Conservation (phyloP, 73 alveolate genomes). For the Paramecium caudatum region DNA sequence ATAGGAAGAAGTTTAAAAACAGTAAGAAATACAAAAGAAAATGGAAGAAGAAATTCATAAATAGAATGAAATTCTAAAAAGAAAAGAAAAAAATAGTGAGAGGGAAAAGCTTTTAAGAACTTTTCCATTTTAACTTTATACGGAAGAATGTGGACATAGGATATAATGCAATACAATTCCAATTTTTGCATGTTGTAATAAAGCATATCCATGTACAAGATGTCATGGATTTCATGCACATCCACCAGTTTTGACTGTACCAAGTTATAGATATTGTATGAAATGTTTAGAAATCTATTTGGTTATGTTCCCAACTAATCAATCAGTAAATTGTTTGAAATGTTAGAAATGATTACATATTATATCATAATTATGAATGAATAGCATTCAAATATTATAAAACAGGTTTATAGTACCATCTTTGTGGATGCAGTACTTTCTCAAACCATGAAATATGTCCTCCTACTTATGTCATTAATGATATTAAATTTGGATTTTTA, state of each 20-base stretch:
- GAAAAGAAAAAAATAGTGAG: background rate
- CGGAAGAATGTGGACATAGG: slow-evolving; percentile 63
- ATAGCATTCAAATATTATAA: slow-evolving; percentile 1
- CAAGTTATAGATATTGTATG: slow-evolving; percentile 71
- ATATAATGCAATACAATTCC: slow-evolving; percentile 68
- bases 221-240: slow-evolving; percentile 57
- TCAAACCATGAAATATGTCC: slow-evolving; percentile 77
- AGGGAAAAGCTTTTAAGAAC: background rate
- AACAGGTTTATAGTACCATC: slow-evolving; percentile 76
- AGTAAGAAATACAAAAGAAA: background rate
- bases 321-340: slow-evolving; percentile 3
- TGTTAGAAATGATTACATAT: slow-evolving; percentile 6
- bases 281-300: slow-evolving; percentile 64
- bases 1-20: background rate
- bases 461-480: slow-evolving; percentile 52
- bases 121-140: slow-evolving; percentile 57
- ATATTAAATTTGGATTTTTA: slow-evolving; percentile 25
- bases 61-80: background rate
- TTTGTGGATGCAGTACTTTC: slow-evolving; percentile 57
- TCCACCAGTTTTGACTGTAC: slow-evolving; percentile 52
- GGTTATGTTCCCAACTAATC: slow-evolving; percentile 51
- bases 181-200: slow-evolving; percentile 68
- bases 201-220: slow-evolving; percentile 69
- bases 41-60: background rate
- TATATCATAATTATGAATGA: background rate